Evolutionary conservation across 257 asterid genomes (phyloP).

Genomic region (Primulina huaijiensis): DNA sequence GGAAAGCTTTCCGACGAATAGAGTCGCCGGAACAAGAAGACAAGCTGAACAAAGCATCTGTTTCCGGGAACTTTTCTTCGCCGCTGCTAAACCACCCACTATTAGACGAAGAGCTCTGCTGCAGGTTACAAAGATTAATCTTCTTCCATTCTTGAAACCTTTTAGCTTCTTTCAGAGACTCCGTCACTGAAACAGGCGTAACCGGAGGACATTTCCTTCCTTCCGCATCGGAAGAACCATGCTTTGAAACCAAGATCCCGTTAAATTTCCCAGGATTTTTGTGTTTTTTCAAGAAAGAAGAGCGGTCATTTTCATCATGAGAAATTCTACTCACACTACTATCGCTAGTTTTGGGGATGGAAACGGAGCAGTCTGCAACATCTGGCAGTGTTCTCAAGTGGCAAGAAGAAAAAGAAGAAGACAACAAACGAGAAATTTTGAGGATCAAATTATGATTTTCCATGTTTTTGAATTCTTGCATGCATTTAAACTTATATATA

Average conservation of each 20-base stretch:
- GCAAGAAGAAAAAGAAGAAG: constrained; percentile 66
- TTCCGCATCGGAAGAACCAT: constrained; percentile 7
- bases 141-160: not conserved
- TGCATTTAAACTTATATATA: not conserved
- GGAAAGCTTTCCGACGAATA: constrained; percentile 33
- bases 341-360: constrained; percentile 29
- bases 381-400: constrained; percentile 37
- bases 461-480: constrained; percentile 26
- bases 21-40: constrained; percentile 61
- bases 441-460: constrained; percentile 38
- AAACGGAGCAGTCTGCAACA: constrained; percentile 41
- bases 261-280: not conserved
- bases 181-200: not conserved
- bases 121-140: not conserved
- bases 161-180: not conserved
- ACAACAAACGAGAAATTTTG: constrained; percentile 52
- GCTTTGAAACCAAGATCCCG: not conserved
- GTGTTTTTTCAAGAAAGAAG: constrained; percentile 15
- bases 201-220: constrained; percentile 27
- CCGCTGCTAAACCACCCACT: constrained; percentile 54
- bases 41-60: constrained; percentile 44
- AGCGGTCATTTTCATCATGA: constrained; percentile 12
- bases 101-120: constrained; percentile 43
- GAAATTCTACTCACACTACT: not conserved
- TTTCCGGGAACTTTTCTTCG: constrained; percentile 28